Evolutionary conservation across 345 rosid genomes (phyloP).

Genomic region (Trapa incisa): DNA sequence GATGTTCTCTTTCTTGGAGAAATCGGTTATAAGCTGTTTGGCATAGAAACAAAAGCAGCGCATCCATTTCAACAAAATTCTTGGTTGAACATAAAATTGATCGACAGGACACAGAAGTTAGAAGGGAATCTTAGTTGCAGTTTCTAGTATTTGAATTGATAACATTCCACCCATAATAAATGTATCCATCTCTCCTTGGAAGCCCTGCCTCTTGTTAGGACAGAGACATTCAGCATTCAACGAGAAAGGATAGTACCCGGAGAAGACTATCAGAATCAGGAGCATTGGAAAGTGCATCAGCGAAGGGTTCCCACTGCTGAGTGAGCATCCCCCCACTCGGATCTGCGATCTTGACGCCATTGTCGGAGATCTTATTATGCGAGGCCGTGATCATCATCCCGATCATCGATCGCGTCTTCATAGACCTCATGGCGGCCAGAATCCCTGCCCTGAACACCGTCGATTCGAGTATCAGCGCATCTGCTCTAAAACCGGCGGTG

Average conservation of each 20-base stretch:
- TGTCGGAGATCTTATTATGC: conserved; percentile 69
- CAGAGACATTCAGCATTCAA: neutral
- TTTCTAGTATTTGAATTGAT: neutral
- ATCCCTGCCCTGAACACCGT: conserved; percentile 70
- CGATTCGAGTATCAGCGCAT: conserved; percentile 59
- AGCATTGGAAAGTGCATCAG: conserved; percentile 67
- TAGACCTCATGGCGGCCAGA: conserved; percentile 69
- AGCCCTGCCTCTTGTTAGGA: neutral
- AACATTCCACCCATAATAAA: neutral
- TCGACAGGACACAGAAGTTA: neutral
- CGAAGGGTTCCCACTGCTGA: conserved; percentile 94
- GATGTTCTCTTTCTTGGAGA: conserved; percentile 52
- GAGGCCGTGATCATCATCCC: conserved; percentile 97
- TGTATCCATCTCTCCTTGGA: neutral
- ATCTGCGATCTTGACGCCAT: conserved; percentile 80
- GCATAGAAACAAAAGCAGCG: neutral
- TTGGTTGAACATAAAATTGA: neutral
- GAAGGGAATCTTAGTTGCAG: neutral
- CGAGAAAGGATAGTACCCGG: conserved; percentile 17
- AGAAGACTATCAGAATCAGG: conserved; percentile 39
- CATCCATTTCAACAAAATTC: neutral
- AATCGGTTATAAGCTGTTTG: conserved; percentile 44
- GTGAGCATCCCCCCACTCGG: conserved; percentile 83
- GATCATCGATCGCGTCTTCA: conserved; percentile 45
- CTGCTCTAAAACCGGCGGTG: conserved; percentile 81